Evolutionary conservation across 306 rosid genomes (phyloP), one percentile per base, ranked within the genome.

Genomic region (Fragaria nilgerrensis): DNA sequence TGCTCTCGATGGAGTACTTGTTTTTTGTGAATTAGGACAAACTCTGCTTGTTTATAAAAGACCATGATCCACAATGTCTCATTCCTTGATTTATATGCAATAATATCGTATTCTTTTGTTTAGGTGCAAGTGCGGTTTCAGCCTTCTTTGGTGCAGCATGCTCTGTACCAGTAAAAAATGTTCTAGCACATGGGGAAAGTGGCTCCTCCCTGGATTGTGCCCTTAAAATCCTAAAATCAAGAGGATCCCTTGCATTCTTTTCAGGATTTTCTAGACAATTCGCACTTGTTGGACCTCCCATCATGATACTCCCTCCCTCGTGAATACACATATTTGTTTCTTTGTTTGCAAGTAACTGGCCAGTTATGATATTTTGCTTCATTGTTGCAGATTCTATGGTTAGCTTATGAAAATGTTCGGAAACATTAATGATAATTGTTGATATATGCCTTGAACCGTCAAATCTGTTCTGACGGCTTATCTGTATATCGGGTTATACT

Each of bases 111-210:
- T 73, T 82, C 20, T 34, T 56, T 7, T 34, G 5, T 50, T 27
- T 68, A 91, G 94, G 86, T 78, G 97, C 97, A 39, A 88, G 97
- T 84, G 48, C 80, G 7, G 81, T 85, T 41, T 91, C 97, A 43
- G 94, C 92, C 75, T 87, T 91, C 76, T 87, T 89, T 0, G 92
- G 91, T 45, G 76, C 94, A 47, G 97, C 92, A 55, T 91, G 91
- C 85, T 89, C 88, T 86, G 81, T 91, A 80, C 96, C 94, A 83
- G 85, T 27, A 86, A 83, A 79, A 89, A 93, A 56, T 63, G 68
- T 63, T 63, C 41, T 63, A 15, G 69, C 97, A 86, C 66, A 85
- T 80, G 49, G 87, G 76, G 81, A 89, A 88, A 83, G 85, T 91
- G 94, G 90, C 89, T 70, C 93, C 87, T 80, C 91, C 56, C 32